phyloP scores from a whole-genome alignment of 1,284 basidiomycete genomes.

The Golubevia pallescens region DNA sequence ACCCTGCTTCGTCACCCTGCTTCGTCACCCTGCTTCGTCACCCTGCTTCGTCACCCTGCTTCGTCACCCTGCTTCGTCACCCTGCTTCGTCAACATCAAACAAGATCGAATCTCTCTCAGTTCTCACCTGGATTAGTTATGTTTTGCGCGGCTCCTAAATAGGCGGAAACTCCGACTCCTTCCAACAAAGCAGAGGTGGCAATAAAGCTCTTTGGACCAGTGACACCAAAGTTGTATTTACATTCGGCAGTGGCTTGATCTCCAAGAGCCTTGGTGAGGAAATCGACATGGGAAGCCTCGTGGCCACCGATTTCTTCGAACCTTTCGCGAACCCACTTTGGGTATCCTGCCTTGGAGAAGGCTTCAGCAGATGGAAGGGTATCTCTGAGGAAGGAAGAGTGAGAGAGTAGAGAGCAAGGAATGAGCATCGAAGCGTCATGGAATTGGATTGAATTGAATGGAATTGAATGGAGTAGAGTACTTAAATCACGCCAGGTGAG shows the following conservation, averaged over 20 bases:
- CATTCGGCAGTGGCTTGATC: slow-evolving; percentile 41
- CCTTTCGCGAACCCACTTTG: slow-evolving; percentile 69
- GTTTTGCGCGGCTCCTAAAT: slow-evolving; percentile 57
- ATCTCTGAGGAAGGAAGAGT: slow-evolving; percentile 39
- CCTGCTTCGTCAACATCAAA: too few relatives aligned
- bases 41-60: too few relatives aligned
- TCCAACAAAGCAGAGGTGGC: slow-evolving; percentile 47
- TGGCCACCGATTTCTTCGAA: too few relatives aligned
- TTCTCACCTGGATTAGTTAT: slow-evolving; percentile 32
- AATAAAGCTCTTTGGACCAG: slow-evolving; percentile 31
- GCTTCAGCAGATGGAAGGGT: slow-evolving; percentile 59
- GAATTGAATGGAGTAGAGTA: too few relatives aligned
- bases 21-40: too few relatives aligned
- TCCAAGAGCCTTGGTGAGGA: slow-evolving; percentile 46
- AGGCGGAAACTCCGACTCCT: slow-evolving; percentile 44
- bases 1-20: too few relatives aligned
- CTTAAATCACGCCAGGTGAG: too few relatives aligned
- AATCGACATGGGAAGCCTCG: slow-evolving; percentile 52
- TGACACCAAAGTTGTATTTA: slow-evolving; percentile 48
- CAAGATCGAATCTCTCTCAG: too few relatives aligned
- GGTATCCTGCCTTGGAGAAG: slow-evolving; percentile 70
- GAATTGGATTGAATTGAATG: too few relatives aligned
- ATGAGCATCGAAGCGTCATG: slow-evolving; percentile 11
- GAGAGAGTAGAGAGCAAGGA: background rate
- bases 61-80: too few relatives aligned